Evolutionary conservation across 768 basidiomycete genomes (phyloP), one percentile per base, ranked within the genome.

Genomic region (Naematelia aurantialba): DNA sequence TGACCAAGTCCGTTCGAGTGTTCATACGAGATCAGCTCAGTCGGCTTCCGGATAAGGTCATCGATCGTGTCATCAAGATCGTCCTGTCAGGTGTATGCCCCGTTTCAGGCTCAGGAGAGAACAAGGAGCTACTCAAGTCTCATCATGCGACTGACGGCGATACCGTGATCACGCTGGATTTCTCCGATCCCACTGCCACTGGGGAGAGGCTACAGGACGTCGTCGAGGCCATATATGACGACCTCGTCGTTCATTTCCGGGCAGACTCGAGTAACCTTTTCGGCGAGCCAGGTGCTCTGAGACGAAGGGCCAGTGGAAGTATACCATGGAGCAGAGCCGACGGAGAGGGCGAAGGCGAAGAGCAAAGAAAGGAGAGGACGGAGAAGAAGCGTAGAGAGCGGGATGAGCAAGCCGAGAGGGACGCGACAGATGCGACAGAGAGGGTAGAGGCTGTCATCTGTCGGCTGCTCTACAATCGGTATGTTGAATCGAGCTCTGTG

Each of bases 381-480:
- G 78, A 75, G n/a, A 65, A 65, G 46, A 57, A 67, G 30, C 52
- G 64, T 46, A 55, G 56, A 27, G 70, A 72, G 34, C 68, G 63
- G 56, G 78, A 78, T 25, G 73, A 72, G 31, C 17, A 50, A 3
- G 66, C 59, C n/a, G 72, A 79, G 29, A 83, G 83, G 46, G 77
- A 76, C 1, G 80, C 77, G 59, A 81, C 87, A 50, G 81, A 81
- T 24, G 82, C 83, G 29, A 79, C 87, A 63, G 89, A 91, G 44
- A 78, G 79, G 5, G 83, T 93, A 5, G 94, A 98, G 74, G 80
- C 82, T 4, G 79, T 85, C 1, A 71, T 96, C 12, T 88, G 86
- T 52, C 80, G 81, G 2, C 66, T 88, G 11, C 87, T 94, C 65
- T 97, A 96, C 73, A 93, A 97, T 74, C 80, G 87, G 91, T 87